Evolutionary conservation across 2,329 filamentous ascomycete species (phyloP).

Genomic region (Paecilomyces sp.): DNA sequence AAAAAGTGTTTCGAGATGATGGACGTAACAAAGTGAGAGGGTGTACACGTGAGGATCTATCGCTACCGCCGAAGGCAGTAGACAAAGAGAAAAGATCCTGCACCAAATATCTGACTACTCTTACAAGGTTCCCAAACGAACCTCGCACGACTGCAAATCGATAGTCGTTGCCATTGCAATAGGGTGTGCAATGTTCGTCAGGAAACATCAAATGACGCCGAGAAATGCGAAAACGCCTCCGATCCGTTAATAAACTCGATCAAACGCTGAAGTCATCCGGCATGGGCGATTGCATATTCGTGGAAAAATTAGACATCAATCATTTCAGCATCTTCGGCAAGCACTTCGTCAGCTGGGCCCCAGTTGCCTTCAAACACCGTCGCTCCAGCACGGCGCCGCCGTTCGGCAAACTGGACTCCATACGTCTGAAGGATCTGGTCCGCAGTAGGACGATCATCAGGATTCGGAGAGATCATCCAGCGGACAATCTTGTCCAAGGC

Average conservation of each 20-base stretch:
- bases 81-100: neutral
- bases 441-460: constrained; percentile 64
- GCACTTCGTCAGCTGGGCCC: constrained; percentile 66
- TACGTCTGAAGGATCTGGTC: constrained; percentile 65
- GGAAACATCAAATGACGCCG: neutral
- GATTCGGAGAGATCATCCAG: constrained; percentile 79
- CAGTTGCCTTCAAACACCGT: constrained; percentile 95
- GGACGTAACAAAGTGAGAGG: neutral
- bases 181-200: neutral
- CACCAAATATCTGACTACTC: neutral
- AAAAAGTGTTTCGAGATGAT: neutral
- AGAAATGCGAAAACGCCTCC: neutral
- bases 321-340: constrained; percentile 55
- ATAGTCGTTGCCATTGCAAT: neutral
- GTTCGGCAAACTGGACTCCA: constrained; percentile 72
- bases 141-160: neutral
- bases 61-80: neutral
- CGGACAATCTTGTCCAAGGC: constrained; percentile 78
- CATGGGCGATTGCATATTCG: constrained; percentile 3
- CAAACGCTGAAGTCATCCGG: neutral
- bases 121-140: neutral
- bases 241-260: neutral
- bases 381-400: constrained; percentile 74
- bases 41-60: neutral
- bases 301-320: constrained; percentile 47